phyloP scores from a whole-genome alignment of 2,329 filamentous ascomycete species.

The Diaporthe sp. region DNA sequence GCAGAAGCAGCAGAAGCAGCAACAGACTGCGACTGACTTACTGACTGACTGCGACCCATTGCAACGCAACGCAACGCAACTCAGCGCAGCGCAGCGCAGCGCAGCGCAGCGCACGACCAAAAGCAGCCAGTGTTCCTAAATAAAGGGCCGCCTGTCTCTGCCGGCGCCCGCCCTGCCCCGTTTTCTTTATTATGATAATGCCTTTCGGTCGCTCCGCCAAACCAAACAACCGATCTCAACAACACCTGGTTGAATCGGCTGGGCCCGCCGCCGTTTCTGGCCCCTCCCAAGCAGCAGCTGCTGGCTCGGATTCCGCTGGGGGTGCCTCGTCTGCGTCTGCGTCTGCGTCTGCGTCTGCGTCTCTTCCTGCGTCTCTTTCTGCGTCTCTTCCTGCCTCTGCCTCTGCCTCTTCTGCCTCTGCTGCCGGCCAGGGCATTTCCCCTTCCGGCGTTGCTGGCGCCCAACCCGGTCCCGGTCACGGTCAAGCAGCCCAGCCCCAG shows the following conservation, averaged over 20 bases:
- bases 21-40: background rate
- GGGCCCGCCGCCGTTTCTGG: slow-evolving; percentile 26
- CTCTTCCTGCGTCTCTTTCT: background rate
- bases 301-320: slow-evolving; percentile 19
- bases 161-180: slow-evolving; percentile 21
- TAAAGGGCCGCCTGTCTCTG: slow-evolving; percentile 25
- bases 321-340: slow-evolving; percentile 13
- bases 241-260: slow-evolving; percentile 57
- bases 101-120: background rate
- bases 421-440: slow-evolving; percentile 32
- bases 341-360: background rate
- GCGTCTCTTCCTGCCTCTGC: background rate
- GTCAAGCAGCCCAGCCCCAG: slow-evolving; percentile 42
- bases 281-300: slow-evolving; percentile 7
- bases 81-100: too few species aligned
- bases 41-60: too few species aligned
- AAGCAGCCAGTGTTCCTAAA: slow-evolving; percentile 19
- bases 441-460: slow-evolving; percentile 34
- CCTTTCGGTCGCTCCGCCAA: slow-evolving; percentile 66
- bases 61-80: background rate
- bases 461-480: slow-evolving; percentile 42
- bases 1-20: background rate
- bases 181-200: slow-evolving; percentile 51
- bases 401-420: background rate
- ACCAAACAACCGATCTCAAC: slow-evolving; percentile 68